Percentiles rank a stretch among this genome's conserved stretches.
Evolutionary conservation across 73 alveolate genomes (phyloP).

Genomic region (Halteria grandinella): DNA sequence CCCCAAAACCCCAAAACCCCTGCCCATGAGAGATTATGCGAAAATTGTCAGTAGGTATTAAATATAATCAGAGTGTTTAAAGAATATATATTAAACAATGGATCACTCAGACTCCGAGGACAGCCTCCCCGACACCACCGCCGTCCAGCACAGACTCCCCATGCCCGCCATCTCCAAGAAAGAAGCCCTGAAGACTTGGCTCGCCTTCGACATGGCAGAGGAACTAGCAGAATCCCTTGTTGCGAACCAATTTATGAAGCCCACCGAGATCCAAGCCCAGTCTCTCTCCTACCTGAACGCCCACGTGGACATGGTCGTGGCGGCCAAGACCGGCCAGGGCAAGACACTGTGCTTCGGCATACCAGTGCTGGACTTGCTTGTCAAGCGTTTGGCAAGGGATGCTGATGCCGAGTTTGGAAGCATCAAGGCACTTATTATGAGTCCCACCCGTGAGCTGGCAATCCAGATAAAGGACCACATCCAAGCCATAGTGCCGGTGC

Average conservation of each 20-base stretch:
- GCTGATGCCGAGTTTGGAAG: slow-evolving; percentile 57
- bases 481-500: slow-evolving; percentile 75
- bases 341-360: slow-evolving; percentile 95
- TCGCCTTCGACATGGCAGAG: slow-evolving; percentile 8
- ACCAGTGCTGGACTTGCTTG: slow-evolving; percentile 88
- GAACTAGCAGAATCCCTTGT: slow-evolving; percentile 28
- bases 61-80: too few relatives aligned
- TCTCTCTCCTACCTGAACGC: slow-evolving; percentile 68
- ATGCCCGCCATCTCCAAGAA: too few relatives aligned
- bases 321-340: slow-evolving; percentile 97
- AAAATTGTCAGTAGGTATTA: too few relatives aligned
- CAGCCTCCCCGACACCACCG: too few relatives aligned
- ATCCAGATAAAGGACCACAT: slow-evolving; percentile 91
- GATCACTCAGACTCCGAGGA: too few relatives aligned
- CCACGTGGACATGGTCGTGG: slow-evolving; percentile 79
- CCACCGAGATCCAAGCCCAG: slow-evolving; percentile 82
- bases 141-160: too few relatives aligned
- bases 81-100: too few relatives aligned
- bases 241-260: slow-evolving; percentile 52
- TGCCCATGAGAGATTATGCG: too few relatives aligned
- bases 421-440: slow-evolving; percentile 70
- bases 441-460: slow-evolving; percentile 97
- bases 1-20: too few relatives aligned
- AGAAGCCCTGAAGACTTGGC: slow-evolving; percentile 19
- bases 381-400: slow-evolving; percentile 65